Evolutionary conservation across 2,329 filamentous ascomycete species (phyloP), one percentile per base, ranked within the genome.

Genomic region (Ophiostoma sp.): DNA sequence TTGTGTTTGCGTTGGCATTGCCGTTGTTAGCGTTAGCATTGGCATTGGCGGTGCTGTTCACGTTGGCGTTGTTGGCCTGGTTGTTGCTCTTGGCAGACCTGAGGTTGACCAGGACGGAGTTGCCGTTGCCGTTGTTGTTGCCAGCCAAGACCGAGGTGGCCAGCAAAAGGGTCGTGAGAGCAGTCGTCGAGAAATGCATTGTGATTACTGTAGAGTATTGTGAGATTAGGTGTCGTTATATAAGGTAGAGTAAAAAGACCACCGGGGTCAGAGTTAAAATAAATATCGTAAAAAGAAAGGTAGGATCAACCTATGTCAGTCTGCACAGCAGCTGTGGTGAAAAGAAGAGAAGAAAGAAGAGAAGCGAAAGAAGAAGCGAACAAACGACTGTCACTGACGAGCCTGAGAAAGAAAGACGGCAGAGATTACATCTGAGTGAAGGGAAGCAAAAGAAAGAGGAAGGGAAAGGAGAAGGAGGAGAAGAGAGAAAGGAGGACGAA

Each of bases 171-270:
- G 71, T 67, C 27, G 73, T 69, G 27, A 75, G 65, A 41, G 69
- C 71, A n/a, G 70, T 41, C 17, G 68, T 69, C 0, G 74, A 75
- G 68, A 75, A 71, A 69, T 73, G 73, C 74, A 75, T 75, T 52
- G 48, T 74, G 69, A 48, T 48, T 48, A n/a, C 13, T 39, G 3
- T 13, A 39, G 10, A 39, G 36, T 11, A 39, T 31, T 31, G 8
- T n/a, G 3, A n/a, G 44, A 48, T 48, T 48, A 48, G 20, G n/a
- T 39, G 44, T 48, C 17, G 44, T 48, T 15, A 6, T 44, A 44
- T 20, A 48, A 48, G 44, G 5, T 7, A n/a, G 44, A 41, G 10
- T 13, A 48, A 48, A 48, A n/a, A n/a, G 44, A 57, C n/a, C 52
- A 27, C 52, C 52, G 23, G 52, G 52, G 52, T 8, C 52, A 48